phyloP scores from a whole-genome alignment of 768 basidiomycete genomes.

The Leccinum subgranulosum region DNA sequence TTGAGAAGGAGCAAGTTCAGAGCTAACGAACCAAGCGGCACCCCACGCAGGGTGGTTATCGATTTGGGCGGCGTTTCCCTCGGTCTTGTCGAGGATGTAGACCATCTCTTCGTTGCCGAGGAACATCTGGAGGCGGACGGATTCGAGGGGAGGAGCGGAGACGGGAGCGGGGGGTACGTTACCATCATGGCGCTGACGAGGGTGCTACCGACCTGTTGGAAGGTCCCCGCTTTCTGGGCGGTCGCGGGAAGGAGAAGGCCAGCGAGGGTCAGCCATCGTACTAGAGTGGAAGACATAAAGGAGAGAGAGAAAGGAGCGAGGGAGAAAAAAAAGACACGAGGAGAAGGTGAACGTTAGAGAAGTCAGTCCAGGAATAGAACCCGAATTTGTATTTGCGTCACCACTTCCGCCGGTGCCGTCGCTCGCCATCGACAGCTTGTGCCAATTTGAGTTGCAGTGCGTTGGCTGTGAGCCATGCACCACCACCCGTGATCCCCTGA shows the following conservation, averaged over 20 bases:
- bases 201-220: conserved; percentile 29
- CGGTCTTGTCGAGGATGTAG: conserved; percentile 88
- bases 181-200: conserved; percentile 34
- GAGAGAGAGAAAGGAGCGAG: background rate
- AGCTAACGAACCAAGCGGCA: conserved; percentile 49
- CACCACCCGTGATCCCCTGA: no score
- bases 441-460: no score
- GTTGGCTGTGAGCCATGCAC: background rate
- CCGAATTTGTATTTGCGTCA: background rate
- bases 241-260: background rate
- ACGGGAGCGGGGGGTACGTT: no score
- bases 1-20: no score
- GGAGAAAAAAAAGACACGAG: background rate
- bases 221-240: conserved; percentile 17
- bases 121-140: conserved; percentile 53
- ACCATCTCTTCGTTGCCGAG: conserved; percentile 76
- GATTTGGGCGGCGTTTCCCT: conserved; percentile 65
- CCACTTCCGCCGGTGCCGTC: background rate
- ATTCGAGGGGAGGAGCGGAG: background rate
- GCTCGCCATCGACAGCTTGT: no score
- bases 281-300: conserved; percentile 4
- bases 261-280: conserved; percentile 9
- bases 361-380: no score
- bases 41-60: conserved; percentile 75
- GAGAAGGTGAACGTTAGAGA: no score